These are phyloP conservation scores for Geranium incanum DNA, from an alignment of 441 rosid species.

Conservation along the genomic window DNA sequence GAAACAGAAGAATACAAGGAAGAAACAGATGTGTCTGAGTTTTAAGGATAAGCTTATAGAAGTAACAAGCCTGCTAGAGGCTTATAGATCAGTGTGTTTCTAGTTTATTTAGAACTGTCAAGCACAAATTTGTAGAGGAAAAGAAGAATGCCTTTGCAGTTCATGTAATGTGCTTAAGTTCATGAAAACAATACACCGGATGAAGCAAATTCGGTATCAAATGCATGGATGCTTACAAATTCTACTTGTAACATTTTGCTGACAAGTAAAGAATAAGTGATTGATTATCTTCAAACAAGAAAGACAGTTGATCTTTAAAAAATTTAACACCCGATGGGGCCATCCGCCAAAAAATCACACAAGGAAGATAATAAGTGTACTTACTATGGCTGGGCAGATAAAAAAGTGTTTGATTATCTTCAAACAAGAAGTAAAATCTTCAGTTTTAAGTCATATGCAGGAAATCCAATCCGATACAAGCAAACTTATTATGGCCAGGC, in stretches of 20 bases:
- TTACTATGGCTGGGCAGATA: too few relatives aligned
- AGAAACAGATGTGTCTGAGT: slow-evolving; percentile 31
- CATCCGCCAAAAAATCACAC: too few relatives aligned
- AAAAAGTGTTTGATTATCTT: too few relatives aligned
- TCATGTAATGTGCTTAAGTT: neutral
- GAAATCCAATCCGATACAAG: neutral
- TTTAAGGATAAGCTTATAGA: slow-evolving; percentile 13
- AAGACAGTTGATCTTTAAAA: too few relatives aligned
- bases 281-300: neutral
- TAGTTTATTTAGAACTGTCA: too few relatives aligned
- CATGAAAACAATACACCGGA: neutral
- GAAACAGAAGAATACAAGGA: slow-evolving; percentile 25
- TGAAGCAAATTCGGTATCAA: neutral
- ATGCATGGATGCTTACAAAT: too few relatives aligned
- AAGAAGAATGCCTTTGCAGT: neutral
- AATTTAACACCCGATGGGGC: too few relatives aligned
- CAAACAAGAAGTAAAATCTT: neutral
- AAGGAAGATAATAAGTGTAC: too few relatives aligned
- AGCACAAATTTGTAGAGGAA: too few relatives aligned
- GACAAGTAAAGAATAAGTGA: too few relatives aligned
- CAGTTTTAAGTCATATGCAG: too few relatives aligned
- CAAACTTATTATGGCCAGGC: neutral
- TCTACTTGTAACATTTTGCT: too few relatives aligned
- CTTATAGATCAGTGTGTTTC: neutral
- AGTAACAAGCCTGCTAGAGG: neutral